These are phyloP conservation scores for Purshia tridentata DNA, from an alignment of 306 rosid genomes.

Conservation along the genomic window DNA sequence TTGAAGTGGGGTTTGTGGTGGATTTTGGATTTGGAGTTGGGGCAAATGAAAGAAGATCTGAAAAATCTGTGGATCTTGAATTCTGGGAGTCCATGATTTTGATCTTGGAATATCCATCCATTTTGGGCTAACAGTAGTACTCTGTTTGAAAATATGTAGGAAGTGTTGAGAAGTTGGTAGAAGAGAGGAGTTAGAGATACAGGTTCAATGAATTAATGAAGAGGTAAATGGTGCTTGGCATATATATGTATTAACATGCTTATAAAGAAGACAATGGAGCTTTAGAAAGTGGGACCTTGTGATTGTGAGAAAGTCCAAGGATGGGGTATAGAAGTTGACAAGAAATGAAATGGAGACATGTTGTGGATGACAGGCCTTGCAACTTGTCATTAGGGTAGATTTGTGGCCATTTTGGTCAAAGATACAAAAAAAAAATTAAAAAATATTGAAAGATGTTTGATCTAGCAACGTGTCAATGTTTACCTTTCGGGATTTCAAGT, in stretches of 20 bases:
- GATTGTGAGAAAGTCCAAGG: not conserved
- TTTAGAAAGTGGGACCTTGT: not conserved
- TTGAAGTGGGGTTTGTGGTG: not conserved
- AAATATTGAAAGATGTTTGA: not conserved
- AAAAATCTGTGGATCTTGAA: conserved; percentile 58
- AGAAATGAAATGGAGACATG: not conserved
- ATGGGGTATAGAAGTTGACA: conserved; percentile 6
- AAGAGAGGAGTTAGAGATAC: not conserved
- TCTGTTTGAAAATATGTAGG: not conserved
- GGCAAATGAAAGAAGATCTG: conserved; percentile 36
- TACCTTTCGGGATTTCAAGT: too few species aligned
- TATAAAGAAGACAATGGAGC: conserved; percentile 1
- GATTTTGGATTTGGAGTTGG: conserved; percentile 26
- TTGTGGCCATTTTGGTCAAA: not conserved
- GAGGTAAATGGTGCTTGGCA: not conserved
- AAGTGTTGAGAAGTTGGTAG: too few species aligned
- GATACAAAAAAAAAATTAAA: too few species aligned
- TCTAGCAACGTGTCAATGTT: not conserved
- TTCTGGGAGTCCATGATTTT: conserved; percentile 25
- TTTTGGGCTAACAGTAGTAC: not conserved
- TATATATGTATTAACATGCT: too few species aligned
- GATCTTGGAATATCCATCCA: conserved; percentile 59
- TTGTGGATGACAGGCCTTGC: not conserved
- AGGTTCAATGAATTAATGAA: not conserved
- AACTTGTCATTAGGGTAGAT: conserved; percentile 10